Base-by-base conservation (phyloP, 805 yeast species). In the Aciculoconidium aculeatum region DNA sequence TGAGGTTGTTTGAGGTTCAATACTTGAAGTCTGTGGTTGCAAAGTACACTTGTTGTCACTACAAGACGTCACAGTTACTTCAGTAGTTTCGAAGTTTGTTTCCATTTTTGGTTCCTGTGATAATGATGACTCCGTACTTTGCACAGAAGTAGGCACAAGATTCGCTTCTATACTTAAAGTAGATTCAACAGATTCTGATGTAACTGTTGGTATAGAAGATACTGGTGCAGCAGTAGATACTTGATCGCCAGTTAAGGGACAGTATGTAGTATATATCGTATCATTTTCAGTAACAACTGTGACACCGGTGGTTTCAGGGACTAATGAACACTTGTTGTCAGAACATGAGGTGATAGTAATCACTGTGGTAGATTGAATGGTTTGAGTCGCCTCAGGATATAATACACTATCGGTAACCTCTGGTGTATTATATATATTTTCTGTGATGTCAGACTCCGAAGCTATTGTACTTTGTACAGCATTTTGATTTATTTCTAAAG, bases 321-420 rank as follows among this genome's bases (percentile, higher is more conserved):
- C 47, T 13, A 28, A 25, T 5, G 41, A 20, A 41, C 68, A 62
- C 33, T 41, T 51, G 43, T 59, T 27, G 31, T 53, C 52, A 4
- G 45, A 32, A 39, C 69, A 62, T n/a, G 65, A 55, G 20, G 69
- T 59, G 30, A 55, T 41, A n/a, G 63, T 56, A 7, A 59, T 27
- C 10, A 51, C 51, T 11, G 60, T 51, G 19, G 58, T 48, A 2
- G 43, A 33, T 20, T 36, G 31, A 11, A 34, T 42, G 14, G 52
- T 42, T 20, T 34, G 40, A 15, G 53, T 46, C 18, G 43, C 22
- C 11, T 14, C 21, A 16, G 27, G 31, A n/a, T n/a, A n/a, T n/a
- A n/a, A n/a, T n/a, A n/a, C n/a, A n/a, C n/a, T n/a, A n/a, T n/a
- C n/a, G n/a, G n/a, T n/a, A n/a, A n/a, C n/a, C n/a, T n/a, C n/a